Evolutionary conservation across 2,329 filamentous ascomycete species (phyloP).

Genomic region (Coniella vitis): DNA sequence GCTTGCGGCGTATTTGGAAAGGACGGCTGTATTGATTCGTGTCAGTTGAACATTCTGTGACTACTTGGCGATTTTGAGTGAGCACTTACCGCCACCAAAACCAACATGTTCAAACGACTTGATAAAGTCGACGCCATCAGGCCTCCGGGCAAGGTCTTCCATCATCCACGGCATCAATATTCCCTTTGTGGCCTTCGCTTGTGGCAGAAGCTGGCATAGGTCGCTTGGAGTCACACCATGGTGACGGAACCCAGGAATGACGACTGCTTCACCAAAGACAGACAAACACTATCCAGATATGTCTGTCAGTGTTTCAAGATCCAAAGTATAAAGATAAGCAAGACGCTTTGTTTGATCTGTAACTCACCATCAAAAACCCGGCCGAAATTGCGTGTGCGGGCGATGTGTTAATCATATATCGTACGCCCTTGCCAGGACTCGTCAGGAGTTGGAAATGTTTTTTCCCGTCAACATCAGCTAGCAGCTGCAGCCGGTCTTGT

Average conservation of each 20-base stretch:
- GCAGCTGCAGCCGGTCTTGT: slow-evolving; percentile 8
- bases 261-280: slow-evolving; percentile 17
- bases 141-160: slow-evolving; percentile 17
- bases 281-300: slow-evolving; percentile 1
- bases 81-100: slow-evolving; percentile 19
- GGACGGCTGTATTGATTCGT: slow-evolving; percentile 8
- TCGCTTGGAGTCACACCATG: slow-evolving; percentile 13
- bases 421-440: slow-evolving; percentile 12
- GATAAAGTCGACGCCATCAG: slow-evolving; percentile 18
- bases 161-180: slow-evolving; percentile 19
- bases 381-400: slow-evolving; percentile 19
- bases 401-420: slow-evolving; percentile 15
- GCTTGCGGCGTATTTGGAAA: slow-evolving; percentile 13
- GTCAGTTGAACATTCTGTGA: too few relatives aligned
- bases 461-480: slow-evolving; percentile 15
- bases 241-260: slow-evolving; percentile 18
- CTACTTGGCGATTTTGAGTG: too few relatives aligned
- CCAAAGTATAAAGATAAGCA: neutral
- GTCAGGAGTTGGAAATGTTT: slow-evolving; percentile 9
- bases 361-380: slow-evolving; percentile 9
- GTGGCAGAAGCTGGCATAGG: slow-evolving; percentile 12
- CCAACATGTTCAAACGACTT: slow-evolving; percentile 13
- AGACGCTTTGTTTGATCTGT: neutral
- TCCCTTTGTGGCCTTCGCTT: slow-evolving; percentile 12
- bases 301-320: neutral